Evolutionary conservation across 768 basidiomycete genomes (phyloP), one percentile per base, ranked within the genome.

Genomic region (Chalciporus piperatus): DNA sequence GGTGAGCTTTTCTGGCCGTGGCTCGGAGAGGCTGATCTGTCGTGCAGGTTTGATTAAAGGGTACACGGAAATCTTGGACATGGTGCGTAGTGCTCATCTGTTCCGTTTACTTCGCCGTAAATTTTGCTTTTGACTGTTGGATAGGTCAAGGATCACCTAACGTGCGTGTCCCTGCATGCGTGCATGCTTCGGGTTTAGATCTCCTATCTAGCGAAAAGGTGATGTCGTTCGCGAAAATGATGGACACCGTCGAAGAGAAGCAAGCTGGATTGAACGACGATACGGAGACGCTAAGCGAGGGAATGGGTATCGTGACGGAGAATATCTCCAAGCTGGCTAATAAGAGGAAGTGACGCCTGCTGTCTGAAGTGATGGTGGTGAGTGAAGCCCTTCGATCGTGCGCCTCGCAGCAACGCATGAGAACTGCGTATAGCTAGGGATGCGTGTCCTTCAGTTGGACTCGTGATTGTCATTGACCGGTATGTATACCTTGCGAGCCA

Each of bases 121-220:
- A 33, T 43, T 13, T 40, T 43, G 8, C 55, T 23, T 35, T 41
- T 38, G 17, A 19, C 5, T 37, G 25, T 25, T 52, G 33, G 11
- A 35, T 43, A 67, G 64, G 62, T 59, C 20, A 68, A 68, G 41
- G 68, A 70, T 25, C 58, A 59, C 47, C 32, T 68, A 20, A 62
- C 60, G 67, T 70, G 38, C 19, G 59, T 47, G 33, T 41, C 23
- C 25, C n/a, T n/a, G 35, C n/a, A n/a, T 42, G 28, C 6, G 16
- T 43, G 25, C 33, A 14, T 23, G 10, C 3, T 16, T 14, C n/a
- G 35, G 38, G 25, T 23, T 30, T 38, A 65, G 37, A 59, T n/a
- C 42, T 22, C 27, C 14, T 39, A 12, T 52, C 45, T 23, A 67
- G 66, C 25, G 63, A 55, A 23, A 61, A 59, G 8, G 52, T 67